phyloP scores from a whole-genome alignment of 805 yeast genomes.

The Wickerhamiella vanderwaltii region DNA sequence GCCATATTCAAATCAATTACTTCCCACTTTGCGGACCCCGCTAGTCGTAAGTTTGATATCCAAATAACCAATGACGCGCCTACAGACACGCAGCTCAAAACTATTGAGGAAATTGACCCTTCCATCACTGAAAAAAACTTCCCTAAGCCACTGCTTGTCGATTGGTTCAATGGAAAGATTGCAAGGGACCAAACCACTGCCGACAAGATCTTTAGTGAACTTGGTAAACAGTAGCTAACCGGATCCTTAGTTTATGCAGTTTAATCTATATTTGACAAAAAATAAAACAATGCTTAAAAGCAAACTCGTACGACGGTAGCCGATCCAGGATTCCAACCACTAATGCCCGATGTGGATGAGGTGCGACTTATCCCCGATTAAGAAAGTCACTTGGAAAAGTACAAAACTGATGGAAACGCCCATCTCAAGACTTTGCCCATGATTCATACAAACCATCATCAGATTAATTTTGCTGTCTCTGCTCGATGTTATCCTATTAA shows the following conservation, averaged over 20 bases:
- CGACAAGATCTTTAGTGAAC: constrained; percentile 31
- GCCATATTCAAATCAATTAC: constrained; percentile 17
- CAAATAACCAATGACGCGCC: constrained; percentile 25
- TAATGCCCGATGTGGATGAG: no score
- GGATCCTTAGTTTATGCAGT: no score
- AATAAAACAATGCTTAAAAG: no score
- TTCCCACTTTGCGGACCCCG: constrained; percentile 17
- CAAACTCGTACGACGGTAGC: no score
- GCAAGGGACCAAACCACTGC: constrained; percentile 38
- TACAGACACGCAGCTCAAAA: constrained; percentile 23
- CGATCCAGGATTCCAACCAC: no score
- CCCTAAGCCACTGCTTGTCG: constrained; percentile 40
- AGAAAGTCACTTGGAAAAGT: no score
- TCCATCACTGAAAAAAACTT: constrained; percentile 13
- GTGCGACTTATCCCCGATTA: no score
- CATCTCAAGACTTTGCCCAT: neutral
- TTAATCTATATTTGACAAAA: no score
- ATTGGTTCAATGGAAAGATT: constrained; percentile 46
- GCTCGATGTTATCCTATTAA: constrained; percentile 14
- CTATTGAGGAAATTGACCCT: constrained; percentile 16
- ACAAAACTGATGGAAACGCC: no score
- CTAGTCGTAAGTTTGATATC: constrained; percentile 22
- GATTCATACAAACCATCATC: constrained; percentile 6
- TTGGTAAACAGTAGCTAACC: constrained; percentile 9
- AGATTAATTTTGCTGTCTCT: constrained; percentile 10